A percentile compares a stretch with the other conserved stretches of the same genome.
phyloP scores from a whole-genome alignment of 2,329 filamentous ascomycete genomes.

The Scedosporium boydii region DNA sequence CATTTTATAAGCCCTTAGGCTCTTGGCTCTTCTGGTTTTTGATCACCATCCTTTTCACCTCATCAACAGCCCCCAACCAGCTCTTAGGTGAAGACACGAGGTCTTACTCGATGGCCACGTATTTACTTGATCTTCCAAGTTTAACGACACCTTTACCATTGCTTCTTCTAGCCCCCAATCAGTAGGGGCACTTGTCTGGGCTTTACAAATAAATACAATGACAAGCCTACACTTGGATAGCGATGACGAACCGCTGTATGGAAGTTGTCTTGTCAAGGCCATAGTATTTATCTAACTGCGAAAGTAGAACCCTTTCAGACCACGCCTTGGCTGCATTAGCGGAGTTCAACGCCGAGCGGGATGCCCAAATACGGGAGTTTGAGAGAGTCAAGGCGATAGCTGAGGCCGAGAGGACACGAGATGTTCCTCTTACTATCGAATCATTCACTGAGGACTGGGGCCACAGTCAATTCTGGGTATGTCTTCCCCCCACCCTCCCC shows the following conservation, averaged over 20 bases:
- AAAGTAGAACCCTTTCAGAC: slow-evolving; percentile 50
- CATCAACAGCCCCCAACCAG: background rate
- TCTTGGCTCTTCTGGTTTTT: background rate
- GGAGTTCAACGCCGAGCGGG: slow-evolving; percentile 65
- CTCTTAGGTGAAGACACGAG: too few species aligned
- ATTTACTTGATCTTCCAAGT: background rate
- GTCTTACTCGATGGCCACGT: slow-evolving; percentile 1
- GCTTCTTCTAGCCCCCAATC: background rate
- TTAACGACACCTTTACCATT: background rate
- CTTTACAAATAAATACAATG: background rate
- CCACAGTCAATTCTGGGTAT: slow-evolving; percentile 73
- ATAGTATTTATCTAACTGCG: background rate
- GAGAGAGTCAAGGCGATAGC: slow-evolving; percentile 55
- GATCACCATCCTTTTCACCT: background rate
- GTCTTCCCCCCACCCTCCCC: slow-evolving; percentile 11
- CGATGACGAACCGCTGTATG: slow-evolving; percentile 42
- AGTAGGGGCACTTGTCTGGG: background rate
- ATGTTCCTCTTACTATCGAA: slow-evolving; percentile 47
- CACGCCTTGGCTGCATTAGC: slow-evolving; percentile 59
- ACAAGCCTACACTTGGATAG: slow-evolving; percentile 15
- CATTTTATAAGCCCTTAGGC: background rate
- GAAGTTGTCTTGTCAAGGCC: background rate
- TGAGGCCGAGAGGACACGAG: slow-evolving; percentile 31
- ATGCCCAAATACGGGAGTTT: slow-evolving; percentile 56
- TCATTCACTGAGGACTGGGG: slow-evolving; percentile 76